Base-by-base conservation (phyloP, 345 rosid genomes). In the Clausena lansium region DNA sequence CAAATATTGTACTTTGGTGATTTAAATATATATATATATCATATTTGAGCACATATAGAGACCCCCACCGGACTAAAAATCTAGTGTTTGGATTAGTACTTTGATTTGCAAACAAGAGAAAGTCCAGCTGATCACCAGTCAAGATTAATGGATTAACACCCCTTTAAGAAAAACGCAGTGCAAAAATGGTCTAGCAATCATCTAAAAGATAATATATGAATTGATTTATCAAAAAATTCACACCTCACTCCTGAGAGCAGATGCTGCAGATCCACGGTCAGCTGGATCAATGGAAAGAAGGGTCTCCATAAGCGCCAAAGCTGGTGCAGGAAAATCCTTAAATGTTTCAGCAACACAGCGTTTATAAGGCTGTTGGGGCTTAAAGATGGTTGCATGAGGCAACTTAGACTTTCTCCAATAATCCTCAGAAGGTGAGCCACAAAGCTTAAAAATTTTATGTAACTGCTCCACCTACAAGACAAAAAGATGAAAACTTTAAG, bases 361-460 rank as follows among this genome's bases (percentile, higher is more conserved):
- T 83, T 89, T 88, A 79, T 96, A 96, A 54, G 99, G 99, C 80
- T 90, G 98, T 57, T 93, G 97, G 69, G 99, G 99, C 85, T 96
- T 96, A 84, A 96, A 96, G 63, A 96, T 94, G 28, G 98, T 96
- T 47, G 98, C 99, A 85, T 92, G 99, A 65, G 99, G 99, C 90
- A 96, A 80, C 88, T 89, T 96, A 1, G 99, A 91, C 79, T 94
- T 96, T 73, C 86, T 88, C 99, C 99, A 96, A 71, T 94, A 96
- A 36, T 93, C 97, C 79, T 94, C 99, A 0, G 97, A 85, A 59
- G 99, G 99, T 1, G 99, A 96, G 73, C 99, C 99, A 84, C 99
- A 96, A 27, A 96, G 93, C 87, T 96, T 96, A 85, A 94, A 96
- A 71, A 96, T 96, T 85, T 96, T 96, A 89, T 96, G 99, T 79